A percentile compares a stretch with the other conserved stretches of the same genome.
These are phyloP conservation scores for Liquidambar formosana DNA, from an alignment of 164 flowering plant species.

Conservation along the genomic window DNA sequence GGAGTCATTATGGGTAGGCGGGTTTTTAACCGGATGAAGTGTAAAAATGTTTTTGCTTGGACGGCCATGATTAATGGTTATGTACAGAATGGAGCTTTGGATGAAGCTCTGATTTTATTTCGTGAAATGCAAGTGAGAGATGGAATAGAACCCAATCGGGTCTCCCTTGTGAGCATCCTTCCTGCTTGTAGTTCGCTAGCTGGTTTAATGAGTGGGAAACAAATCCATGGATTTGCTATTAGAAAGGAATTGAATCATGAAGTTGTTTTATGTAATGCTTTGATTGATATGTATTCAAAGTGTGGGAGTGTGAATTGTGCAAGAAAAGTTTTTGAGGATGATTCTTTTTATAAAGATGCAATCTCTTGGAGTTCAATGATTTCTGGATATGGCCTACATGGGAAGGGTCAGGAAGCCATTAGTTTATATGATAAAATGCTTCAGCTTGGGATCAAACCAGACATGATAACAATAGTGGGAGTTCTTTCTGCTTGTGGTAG, in stretches of 20 bases:
- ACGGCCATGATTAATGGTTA: conserved; percentile 70
- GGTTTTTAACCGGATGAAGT: conserved; percentile 51
- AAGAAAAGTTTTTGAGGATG: conserved; percentile 44
- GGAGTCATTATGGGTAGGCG: conserved; percentile 31
- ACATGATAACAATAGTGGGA: conserved; percentile 52
- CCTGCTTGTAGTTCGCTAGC: conserved; percentile 52
- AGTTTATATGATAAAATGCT: conserved; percentile 52
- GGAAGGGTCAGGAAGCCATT: conserved; percentile 59
- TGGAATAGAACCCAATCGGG: conserved; percentile 49
- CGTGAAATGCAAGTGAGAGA: conserved; percentile 48
- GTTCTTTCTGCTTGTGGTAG: conserved; percentile 73
- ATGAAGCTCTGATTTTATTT: conserved; percentile 55
- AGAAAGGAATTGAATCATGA: conserved; percentile 39
- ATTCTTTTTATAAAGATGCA: conserved; percentile 41
- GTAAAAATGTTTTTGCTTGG: conserved; percentile 61
- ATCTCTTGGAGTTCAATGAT: conserved; percentile 79
- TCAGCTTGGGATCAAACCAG: conserved; percentile 45
- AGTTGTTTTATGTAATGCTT: conserved; percentile 51
- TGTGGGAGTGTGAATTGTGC: conserved; percentile 62
- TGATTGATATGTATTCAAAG: conserved; percentile 69
- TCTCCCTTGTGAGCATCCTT: conserved; percentile 56
- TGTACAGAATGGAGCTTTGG: conserved; percentile 39
- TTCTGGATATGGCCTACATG: conserved; percentile 63
- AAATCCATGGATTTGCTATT: conserved; percentile 65
- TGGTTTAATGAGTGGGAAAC: conserved; percentile 48